These are phyloP conservation scores for Astraeus odoratus DNA, from an alignment of 768 basidiomycete genomes.

Conservation along the genomic window DNA sequence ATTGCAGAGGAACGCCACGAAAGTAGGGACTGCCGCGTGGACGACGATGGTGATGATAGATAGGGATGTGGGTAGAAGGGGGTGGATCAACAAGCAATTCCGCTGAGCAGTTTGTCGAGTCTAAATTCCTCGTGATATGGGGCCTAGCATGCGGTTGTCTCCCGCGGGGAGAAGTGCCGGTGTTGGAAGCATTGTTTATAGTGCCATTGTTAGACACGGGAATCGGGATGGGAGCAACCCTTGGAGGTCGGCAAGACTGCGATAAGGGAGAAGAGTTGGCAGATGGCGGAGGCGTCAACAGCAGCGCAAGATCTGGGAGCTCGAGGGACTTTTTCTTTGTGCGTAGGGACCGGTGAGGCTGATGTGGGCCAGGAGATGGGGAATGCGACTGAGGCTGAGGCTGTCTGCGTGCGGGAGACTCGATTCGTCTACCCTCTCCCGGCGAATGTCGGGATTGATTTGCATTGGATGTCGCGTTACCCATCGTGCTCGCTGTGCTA, in stretches of 20 bases:
- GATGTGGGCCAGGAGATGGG: conserved; percentile 33
- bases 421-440: conserved; percentile 20
- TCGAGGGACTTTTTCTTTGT: conserved; percentile 70
- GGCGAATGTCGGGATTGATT: conserved; percentile 24
- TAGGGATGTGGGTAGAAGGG: conserved; percentile 38
- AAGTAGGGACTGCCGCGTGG: conserved; percentile 28
- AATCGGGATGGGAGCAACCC: conserved; percentile 41
- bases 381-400: conserved; percentile 25
- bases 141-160: conserved; percentile 26
- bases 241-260: conserved; percentile 32
- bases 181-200: conserved; percentile 29
- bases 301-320: conserved; percentile 62
- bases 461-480: conserved; percentile 26
- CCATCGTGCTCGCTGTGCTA: conserved; percentile 24
- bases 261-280: conserved; percentile 37
- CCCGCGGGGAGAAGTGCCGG: conserved; percentile 30
- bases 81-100: conserved; percentile 36
- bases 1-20: conserved; percentile 30
- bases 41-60: conserved; percentile 25
- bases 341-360: conserved; percentile 54
- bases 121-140: conserved; percentile 17
- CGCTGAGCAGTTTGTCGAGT: conserved; percentile 30
- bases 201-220: conserved; percentile 32
- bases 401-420: conserved; percentile 13
- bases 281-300: conserved; percentile 38